A percentile compares a stretch with the other conserved stretches of the same genome.
These are phyloP conservation scores for Amaranthus palmeri DNA, from an alignment of 148 eudicot genomes.

Conservation along the genomic window DNA sequence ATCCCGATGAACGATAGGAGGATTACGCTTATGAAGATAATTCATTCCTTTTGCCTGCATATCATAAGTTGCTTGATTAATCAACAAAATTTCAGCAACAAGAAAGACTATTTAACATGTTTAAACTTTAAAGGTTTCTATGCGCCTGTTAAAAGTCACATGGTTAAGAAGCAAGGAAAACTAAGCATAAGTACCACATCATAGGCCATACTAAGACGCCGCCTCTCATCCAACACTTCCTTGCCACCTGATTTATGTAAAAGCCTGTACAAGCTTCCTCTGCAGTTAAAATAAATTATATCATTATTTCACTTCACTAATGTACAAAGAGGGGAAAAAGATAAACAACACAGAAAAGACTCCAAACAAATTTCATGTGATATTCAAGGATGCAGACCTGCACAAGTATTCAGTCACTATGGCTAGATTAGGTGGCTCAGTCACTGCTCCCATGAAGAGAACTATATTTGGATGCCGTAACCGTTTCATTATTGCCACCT, in stretches of 20 bases:
- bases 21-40: constrained; percentile 91
- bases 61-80: background rate
- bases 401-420: constrained; percentile 94
- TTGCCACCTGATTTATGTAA: constrained; percentile 72
- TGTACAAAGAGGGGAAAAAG: too few relatives aligned
- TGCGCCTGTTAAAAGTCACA: too few relatives aligned
- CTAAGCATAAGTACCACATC: constrained; percentile 62
- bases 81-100: background rate
- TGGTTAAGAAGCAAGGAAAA: background rate
- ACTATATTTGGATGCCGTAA: constrained; percentile 97
- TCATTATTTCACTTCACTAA: background rate
- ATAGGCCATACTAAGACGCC: constrained; percentile 87
- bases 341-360: background rate
- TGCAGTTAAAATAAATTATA: constrained; percentile 12
- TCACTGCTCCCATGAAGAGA: constrained; percentile 98
- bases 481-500: constrained; percentile 92
- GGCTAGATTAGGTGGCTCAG: constrained; percentile 90
- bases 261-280: constrained; percentile 61
- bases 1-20: constrained; percentile 96
- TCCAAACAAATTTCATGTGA: background rate
- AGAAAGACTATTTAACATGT: background rate
- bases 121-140: background rate
- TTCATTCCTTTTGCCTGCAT: constrained; percentile 88
- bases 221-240: constrained; percentile 76
- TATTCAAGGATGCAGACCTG: constrained; percentile 42